Base-by-base conservation (phyloP, 495 filamentous ascomycete species). In the Cairneyella variabilis region DNA sequence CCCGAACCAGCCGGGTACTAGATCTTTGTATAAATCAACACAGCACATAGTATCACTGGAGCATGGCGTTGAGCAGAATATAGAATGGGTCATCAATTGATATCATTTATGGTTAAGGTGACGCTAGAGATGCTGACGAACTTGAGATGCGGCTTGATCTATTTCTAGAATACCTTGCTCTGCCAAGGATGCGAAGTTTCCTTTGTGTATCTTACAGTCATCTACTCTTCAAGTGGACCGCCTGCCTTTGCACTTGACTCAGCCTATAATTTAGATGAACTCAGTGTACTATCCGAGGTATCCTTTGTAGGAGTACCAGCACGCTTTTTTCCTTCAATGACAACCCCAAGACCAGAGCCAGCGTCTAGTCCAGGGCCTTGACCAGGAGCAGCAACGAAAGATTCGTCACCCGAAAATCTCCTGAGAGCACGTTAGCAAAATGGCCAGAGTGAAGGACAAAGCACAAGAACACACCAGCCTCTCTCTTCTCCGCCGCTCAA, bases 401-500 rank as follows among this genome's bases (percentile, higher is more conserved):
- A 76, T 64, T 91, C 88, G 57, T 91, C 88, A 7, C 88, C 86
- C 32, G 78, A 79, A 53, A 91, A 90, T 58, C 79, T 79, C 87
- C 86, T 90, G 51, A 20, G 16, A 26, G n/a, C 43, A 17, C 11
- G 38, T 43, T 34, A 58, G 50, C 25, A 43, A 25, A 45, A 45
- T 16, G 45, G 36, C 58, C 51, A 28, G 30, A 49, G 3, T 20
- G 16, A 20, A 38, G 51, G 10, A 16, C 0, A 37, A 16, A n/a
- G 44, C 14, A 32, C 39, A 51, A 51, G 54, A 36, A 83, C 88
- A 75, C 61, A 92, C 90, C 91, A 97, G 57, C 88, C 88, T 65
- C 92, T 76, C 70, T 97, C 92, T 58, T 90, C 89, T 4, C 93
- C 93, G 36, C 74, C 74, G 25, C 74, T 77, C 62, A 98, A 65